Conservation (phyloP, 129 eudicot genomes). For the Scalesia atractyloides region DNA sequence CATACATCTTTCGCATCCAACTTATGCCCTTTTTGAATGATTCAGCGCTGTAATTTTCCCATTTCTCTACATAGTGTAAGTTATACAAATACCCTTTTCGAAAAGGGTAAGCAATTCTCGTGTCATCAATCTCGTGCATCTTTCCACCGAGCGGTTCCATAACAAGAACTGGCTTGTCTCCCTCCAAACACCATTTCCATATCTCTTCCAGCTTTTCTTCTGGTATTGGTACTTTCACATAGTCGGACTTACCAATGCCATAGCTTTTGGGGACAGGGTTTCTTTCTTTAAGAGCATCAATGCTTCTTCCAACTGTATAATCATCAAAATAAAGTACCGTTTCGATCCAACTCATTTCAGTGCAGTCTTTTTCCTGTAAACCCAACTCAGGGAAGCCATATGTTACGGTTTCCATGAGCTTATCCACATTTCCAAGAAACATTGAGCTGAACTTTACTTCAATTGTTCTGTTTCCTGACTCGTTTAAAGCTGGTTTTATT, state of each 20-base stretch:
- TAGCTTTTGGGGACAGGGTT: slow-evolving; percentile 16
- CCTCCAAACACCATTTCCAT: slow-evolving; percentile 33
- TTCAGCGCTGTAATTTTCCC: slow-evolving; percentile 6
- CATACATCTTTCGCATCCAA: slow-evolving; percentile 25
- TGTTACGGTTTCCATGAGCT: slow-evolving; percentile 11
- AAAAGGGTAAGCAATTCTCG: slow-evolving; percentile 15
- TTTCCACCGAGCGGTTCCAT: slow-evolving; percentile 30
- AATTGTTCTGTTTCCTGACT: slow-evolving; percentile 5
- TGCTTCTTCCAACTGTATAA: background rate
- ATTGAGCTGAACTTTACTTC: slow-evolving; percentile 7
- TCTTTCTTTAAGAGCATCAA: slow-evolving; percentile 22
- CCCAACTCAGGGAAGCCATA: slow-evolving; percentile 32
- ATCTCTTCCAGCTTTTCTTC: slow-evolving; percentile 7
- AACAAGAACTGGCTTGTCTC: slow-evolving; percentile 12
- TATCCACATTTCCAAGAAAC: slow-evolving; percentile 22
- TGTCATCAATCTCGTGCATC: slow-evolving; percentile 24
- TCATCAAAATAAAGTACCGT: slow-evolving; percentile 12
- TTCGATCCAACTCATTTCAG: slow-evolving; percentile 31
- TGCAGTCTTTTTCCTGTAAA: slow-evolving; percentile 18
- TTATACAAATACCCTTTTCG: slow-evolving; percentile 28
- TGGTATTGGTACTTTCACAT: slow-evolving; percentile 22
- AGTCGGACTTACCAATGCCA: slow-evolving; percentile 24
- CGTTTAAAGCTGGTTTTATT: background rate
- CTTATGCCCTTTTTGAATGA: background rate
- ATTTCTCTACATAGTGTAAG: slow-evolving; percentile 15